phyloP scores from a whole-genome alignment of 495 filamentous ascomycete genomes.

The Penicillium steckii region DNA sequence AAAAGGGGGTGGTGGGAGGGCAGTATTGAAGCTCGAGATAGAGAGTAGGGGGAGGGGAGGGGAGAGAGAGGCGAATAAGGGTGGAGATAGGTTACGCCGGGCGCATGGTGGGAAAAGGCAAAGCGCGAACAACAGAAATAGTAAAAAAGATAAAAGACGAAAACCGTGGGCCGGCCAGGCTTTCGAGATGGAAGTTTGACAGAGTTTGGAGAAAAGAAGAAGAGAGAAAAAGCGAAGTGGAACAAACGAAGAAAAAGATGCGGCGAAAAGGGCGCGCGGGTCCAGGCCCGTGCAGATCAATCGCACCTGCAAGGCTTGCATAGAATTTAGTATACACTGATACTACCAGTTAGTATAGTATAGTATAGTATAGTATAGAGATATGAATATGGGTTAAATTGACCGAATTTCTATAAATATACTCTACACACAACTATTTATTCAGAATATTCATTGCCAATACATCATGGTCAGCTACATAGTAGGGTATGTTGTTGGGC shows the following conservation, averaged over 20 bases:
- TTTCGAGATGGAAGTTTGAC: conserved; percentile 9
- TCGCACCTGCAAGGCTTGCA: neutral
- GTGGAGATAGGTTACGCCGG: conserved; percentile 5
- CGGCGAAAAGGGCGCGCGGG: conserved; percentile 16
- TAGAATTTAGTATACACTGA: no score
- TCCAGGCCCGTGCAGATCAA: conserved; percentile 11
- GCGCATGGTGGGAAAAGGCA: conserved; percentile 17
- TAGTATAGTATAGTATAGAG: no score
- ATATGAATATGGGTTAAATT: no score
- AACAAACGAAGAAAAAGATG: conserved; percentile 12
- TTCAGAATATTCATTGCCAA: no score
- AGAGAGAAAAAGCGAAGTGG: conserved; percentile 1
- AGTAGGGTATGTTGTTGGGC: no score
- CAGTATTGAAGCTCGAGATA: neutral
- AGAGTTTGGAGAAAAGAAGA: conserved; percentile 1
- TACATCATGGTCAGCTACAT: no score
- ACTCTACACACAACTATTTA: no score
- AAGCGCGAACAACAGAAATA: neutral
- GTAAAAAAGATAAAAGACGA: neutral
- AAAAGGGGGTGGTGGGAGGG: conserved; percentile 9
- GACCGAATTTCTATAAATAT: no score
- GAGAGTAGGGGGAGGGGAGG: conserved; percentile 9
- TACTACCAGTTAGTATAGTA: no score
- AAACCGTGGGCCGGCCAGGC: conserved; percentile 27
- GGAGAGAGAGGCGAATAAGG: neutral